Conservation (phyloP, 2,329 filamentous ascomycete species). For the Paecilomyces dactylethromorphus region DNA sequence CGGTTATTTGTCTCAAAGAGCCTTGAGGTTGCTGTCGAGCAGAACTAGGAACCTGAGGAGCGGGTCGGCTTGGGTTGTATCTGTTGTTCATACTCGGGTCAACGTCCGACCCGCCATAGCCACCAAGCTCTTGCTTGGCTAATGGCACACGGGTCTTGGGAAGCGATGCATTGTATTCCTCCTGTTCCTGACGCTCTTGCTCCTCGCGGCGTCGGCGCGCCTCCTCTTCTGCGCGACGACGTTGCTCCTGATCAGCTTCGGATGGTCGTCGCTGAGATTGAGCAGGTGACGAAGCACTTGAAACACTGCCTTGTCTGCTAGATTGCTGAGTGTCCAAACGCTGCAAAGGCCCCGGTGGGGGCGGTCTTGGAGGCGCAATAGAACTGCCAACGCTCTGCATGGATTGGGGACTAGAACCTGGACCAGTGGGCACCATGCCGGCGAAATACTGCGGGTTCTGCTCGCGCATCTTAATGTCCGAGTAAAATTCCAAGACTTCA, state of each 20-base stretch:
- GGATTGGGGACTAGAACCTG: slow-evolving; percentile 37
- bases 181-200: slow-evolving; percentile 66
- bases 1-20: slow-evolving; percentile 49
- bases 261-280: slow-evolving; percentile 44
- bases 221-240: slow-evolving; percentile 47
- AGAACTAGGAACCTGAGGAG: slow-evolving; percentile 66
- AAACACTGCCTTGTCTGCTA: slow-evolving; percentile 20
- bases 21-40: slow-evolving; percentile 43
- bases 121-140: slow-evolving; percentile 85
- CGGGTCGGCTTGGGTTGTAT: slow-evolving; percentile 79
- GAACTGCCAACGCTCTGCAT: slow-evolving; percentile 47
- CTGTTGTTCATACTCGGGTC: slow-evolving; percentile 45
- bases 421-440: slow-evolving; percentile 58
- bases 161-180: slow-evolving; percentile 83
- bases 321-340: slow-evolving; percentile 40
- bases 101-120: slow-evolving; percentile 52
- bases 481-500: slow-evolving; percentile 64
- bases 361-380: slow-evolving; percentile 64
- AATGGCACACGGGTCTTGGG: slow-evolving; percentile 73
- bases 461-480: slow-evolving; percentile 59
- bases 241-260: slow-evolving; percentile 49
- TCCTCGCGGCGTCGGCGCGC: slow-evolving; percentile 49
- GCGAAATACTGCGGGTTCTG: slow-evolving; percentile 56
- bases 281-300: slow-evolving; percentile 25
- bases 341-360: slow-evolving; percentile 46